phyloP scores from a whole-genome alignment of 2,329 filamentous ascomycete species.

The Aspergillus brunneoviolaceus region DNA sequence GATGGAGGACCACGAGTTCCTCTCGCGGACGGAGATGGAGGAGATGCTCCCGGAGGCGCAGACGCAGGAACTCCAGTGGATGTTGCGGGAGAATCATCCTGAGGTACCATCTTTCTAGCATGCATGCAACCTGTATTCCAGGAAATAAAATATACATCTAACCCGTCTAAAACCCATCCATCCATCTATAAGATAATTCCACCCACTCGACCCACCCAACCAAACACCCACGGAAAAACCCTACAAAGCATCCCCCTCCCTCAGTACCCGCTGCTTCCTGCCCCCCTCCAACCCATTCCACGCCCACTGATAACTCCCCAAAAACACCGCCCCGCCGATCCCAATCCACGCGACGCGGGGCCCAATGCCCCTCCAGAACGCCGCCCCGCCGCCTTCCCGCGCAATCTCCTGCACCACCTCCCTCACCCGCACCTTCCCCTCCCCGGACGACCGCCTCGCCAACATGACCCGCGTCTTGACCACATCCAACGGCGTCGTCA shows the following conservation, averaged over 20 bases:
- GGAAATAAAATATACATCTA: too few species aligned
- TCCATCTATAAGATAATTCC: too few species aligned
- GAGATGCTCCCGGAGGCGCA: constrained; percentile 55
- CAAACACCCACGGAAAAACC: not conserved
- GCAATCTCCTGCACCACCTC: constrained; percentile 65
- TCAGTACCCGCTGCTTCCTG: constrained; percentile 12
- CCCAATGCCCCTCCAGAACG: constrained; percentile 57
- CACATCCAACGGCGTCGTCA: constrained; percentile 93
- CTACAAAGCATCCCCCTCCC: constrained; percentile 7
- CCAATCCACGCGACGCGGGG: constrained; percentile 94
- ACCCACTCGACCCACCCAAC: too few species aligned
- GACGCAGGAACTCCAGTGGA: constrained; percentile 47
- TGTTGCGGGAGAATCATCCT: constrained; percentile 18
- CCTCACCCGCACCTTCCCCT: constrained; percentile 31
- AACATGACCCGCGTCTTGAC: constrained; percentile 97
- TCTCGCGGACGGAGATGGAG: constrained; percentile 52
- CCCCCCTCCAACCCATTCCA: constrained; percentile 67
- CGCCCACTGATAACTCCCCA: constrained; percentile 89
- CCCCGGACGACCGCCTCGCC: constrained; percentile 56
- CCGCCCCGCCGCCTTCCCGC: constrained; percentile 45
- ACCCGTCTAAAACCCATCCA: too few species aligned
- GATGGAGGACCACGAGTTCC: constrained; percentile 66
- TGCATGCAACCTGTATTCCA: constrained; percentile 8
- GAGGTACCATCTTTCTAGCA: not conserved
- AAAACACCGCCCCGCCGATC: constrained; percentile 87